A percentile compares a stretch with the other conserved stretches of the same genome.
phyloP scores from a whole-genome alignment of 306 rosid genomes.

The Cucurbita argyrosperma region DNA sequence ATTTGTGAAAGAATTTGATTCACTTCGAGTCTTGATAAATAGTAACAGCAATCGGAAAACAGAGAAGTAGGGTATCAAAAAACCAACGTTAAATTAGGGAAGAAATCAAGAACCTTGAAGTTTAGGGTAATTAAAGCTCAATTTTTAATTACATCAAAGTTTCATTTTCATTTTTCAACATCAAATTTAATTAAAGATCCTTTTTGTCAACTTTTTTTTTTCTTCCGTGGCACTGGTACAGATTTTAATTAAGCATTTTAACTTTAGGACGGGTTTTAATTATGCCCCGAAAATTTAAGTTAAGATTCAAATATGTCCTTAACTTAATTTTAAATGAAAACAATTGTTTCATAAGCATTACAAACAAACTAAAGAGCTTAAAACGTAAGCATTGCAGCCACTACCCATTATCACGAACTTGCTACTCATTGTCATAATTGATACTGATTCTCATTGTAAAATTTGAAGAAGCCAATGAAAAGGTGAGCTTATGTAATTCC shows the following conservation, averaged over 20 bases:
- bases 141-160: too few relatives aligned
- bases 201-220: too few relatives aligned
- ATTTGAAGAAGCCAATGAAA: background rate
- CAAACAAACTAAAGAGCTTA: too few relatives aligned
- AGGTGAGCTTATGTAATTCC: background rate
- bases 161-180: too few relatives aligned
- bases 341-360: background rate
- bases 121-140: background rate
- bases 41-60: background rate
- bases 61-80: background rate
- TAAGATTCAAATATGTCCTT: too few relatives aligned
- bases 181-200: too few relatives aligned
- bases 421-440: too few relatives aligned
- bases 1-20: background rate
- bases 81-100: background rate
- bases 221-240: too few relatives aligned
- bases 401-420: background rate
- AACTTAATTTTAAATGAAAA: background rate
- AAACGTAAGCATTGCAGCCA: slow-evolving; percentile 9
- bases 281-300: too few relatives aligned
- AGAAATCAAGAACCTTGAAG: background rate
- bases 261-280: too few relatives aligned
- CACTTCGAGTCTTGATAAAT: background rate
- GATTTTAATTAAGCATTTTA: too few relatives aligned
- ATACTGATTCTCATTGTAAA: background rate